A percentile compares a stretch with the other conserved stretches of the same genome.
These are phyloP conservation scores for Cicer bijugum DNA, from an alignment of 306 rosid species.

Conservation along the genomic window DNA sequence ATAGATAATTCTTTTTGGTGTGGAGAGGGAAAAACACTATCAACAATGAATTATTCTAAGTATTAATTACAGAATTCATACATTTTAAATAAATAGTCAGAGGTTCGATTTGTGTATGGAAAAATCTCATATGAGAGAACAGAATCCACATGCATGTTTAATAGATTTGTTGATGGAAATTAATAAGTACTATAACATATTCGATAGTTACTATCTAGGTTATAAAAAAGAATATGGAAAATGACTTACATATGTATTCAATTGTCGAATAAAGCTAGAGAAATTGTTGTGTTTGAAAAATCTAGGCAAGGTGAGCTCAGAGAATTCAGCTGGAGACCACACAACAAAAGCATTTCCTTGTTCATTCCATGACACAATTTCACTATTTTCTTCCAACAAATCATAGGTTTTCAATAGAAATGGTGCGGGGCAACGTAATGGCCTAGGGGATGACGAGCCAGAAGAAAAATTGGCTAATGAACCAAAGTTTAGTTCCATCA, in stretches of 20 bases:
- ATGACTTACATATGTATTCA: slow-evolving; percentile 76
- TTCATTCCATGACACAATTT: slow-evolving; percentile 68
- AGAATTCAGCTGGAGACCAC: slow-evolving; percentile 84
- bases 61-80: too few species aligned
- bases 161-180: too few species aligned
- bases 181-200: too few species aligned
- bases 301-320: slow-evolving; percentile 73
- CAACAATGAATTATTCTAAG: not conserved
- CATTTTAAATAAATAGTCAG: too few species aligned
- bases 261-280: slow-evolving; percentile 95
- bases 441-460: slow-evolving; percentile 51
- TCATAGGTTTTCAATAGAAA: slow-evolving; percentile 74
- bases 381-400: slow-evolving; percentile 62
- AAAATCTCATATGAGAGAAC: too few species aligned
- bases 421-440: slow-evolving; percentile 63
- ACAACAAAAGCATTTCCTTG: slow-evolving; percentile 78
- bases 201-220: too few species aligned
- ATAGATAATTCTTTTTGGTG: not conserved
- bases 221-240: not conserved
- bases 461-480: not conserved
- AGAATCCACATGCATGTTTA: too few species aligned
- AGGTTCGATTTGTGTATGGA: too few species aligned
- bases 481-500: slow-evolving; percentile 41
- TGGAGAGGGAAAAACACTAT: not conserved
- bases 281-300: slow-evolving; percentile 87